Evolutionary conservation across 305 asterid genomes (phyloP), one percentile per base, ranked within the genome.

Genomic region (Solanum hybrid): DNA sequence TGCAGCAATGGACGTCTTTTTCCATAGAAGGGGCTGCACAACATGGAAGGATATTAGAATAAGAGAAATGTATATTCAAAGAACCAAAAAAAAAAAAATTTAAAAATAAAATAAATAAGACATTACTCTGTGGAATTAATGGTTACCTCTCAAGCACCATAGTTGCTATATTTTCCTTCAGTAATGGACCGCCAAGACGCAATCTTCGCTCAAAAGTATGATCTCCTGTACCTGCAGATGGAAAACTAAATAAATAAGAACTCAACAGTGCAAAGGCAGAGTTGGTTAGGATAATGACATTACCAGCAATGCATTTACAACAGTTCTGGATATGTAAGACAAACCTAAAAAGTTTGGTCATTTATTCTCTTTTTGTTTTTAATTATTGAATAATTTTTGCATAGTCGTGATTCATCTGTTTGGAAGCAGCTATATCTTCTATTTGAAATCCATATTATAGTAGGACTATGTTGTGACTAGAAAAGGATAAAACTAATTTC

Each of bases 121-220:
- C 88, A 77, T 56, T 56, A 81, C 60, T 86, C 51, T 76, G 45
- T 66, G 89, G 79, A 91, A 77, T 84, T 80, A 78, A 27, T 40
- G 81, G 45, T 87, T 81, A 98, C 99, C 99, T 98, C 95, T 98
- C 99, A 19, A 98, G 99, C 90, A 98, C 98, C 99, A 98, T 94
- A 29, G 99, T 98, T 89, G 99, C 99, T 92, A 98, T 96, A 92
- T 98, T 98, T 90, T 96, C 97, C 93, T 98, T 98, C 90, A 98
- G 87, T 87, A 98, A 89, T 29, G 99, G 99, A 80, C 98, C 98
- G 36, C 99, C 99, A 40, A 98, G 98, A 89, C 99, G 98, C 91
- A 98, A 89, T 91, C 99, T 96, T 89, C 99, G 96, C 91, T 95
- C 97, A 92, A 95, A 98, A 36, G 94, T 81, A 92, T 98, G 99